A percentile compares a stretch with the other conserved stretches of the same genome.
These are phyloP conservation scores for Coemansia sp. DNA, from an alignment of 192 early-diverging fungal genomes.

Conservation along the genomic window DNA sequence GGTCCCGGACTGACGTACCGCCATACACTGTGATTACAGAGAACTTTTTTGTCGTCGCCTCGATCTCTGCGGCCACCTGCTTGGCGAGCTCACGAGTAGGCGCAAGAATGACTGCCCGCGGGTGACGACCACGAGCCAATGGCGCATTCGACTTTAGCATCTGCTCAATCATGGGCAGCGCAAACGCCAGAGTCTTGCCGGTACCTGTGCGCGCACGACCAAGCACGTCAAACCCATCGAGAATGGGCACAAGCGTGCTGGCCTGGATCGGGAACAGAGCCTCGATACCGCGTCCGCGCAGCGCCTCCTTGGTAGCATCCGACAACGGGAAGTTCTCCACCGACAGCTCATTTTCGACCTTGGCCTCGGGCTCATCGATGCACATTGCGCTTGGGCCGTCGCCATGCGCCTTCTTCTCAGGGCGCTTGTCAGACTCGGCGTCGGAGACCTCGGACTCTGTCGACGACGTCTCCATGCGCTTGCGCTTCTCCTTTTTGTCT, in stretches of 20 bases:
- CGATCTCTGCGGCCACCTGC: slow-evolving; percentile 79
- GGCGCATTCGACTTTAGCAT: slow-evolving; percentile 48
- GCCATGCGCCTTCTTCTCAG: slow-evolving; percentile 57
- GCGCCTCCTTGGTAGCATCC: slow-evolving; percentile 64
- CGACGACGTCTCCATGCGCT: slow-evolving; percentile 45
- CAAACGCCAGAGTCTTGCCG: slow-evolving; percentile 95
- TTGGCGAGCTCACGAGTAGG: slow-evolving; percentile 92
- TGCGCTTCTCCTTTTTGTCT: slow-evolving; percentile 53
- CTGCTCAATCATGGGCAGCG: slow-evolving; percentile 84
- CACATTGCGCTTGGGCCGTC: slow-evolving; percentile 34
- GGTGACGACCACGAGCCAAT: slow-evolving; percentile 49
- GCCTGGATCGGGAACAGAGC: slow-evolving; percentile 95
- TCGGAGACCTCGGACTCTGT: slow-evolving; percentile 33
- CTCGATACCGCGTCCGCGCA: slow-evolving; percentile 72
- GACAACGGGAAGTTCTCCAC: slow-evolving; percentile 66
- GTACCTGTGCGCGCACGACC: slow-evolving; percentile 97
- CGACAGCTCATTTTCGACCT: slow-evolving; percentile 53
- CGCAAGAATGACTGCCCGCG: slow-evolving; percentile 75
- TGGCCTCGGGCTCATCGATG: slow-evolving; percentile 18
- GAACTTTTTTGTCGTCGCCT: slow-evolving; percentile 63
- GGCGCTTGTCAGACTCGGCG: slow-evolving; percentile 26
- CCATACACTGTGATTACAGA: slow-evolving; percentile 79
- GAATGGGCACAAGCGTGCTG: slow-evolving; percentile 69
- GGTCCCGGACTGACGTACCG: slow-evolving; percentile 82
- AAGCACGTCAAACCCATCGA: slow-evolving; percentile 77